Base-by-base conservation (phyloP, 2,329 filamentous ascomycete genomes). In the Plectosphaerella plurivora region DNA sequence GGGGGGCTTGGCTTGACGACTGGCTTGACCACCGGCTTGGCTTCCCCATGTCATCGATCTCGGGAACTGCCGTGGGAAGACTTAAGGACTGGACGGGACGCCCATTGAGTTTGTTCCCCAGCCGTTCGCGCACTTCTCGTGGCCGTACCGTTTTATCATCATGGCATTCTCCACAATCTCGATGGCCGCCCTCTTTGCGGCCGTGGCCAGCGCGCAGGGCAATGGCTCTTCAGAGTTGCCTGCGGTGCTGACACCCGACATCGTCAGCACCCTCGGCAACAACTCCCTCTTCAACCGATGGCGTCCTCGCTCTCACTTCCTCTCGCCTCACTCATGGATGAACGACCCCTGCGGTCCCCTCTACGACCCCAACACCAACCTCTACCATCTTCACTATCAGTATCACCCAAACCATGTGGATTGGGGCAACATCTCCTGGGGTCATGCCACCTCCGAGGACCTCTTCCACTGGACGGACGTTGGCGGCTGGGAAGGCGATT, bases 341-440 rank as follows among this genome's bases (percentile, higher is more conserved):
- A 85, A 84, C 55, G 84, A 87, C 58, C 83, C 83, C 1, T 87
- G 87, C 65, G 84, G 84, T 59, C 74, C 84, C 69, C 83, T 85
- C 55, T 63, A 76, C 6, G 81, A 85, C 55, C 50, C 55, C 39
- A 71, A 66, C 3, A 72, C 82, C 51, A 82, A 81, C 5, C 70
- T 73, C 0, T 88, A 79, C 65, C 84, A 87, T 61, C 58, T 86
- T 2, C 87, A 87, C 65, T 88, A 87, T 59, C 84, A 87, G 61
- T 83, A 75, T 70, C 67, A 67, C 45, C 55, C 55, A 12, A 56
- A 54, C 50, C 74, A 61, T 2, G 65, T 68, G 8, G 72, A 78
- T 1, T 77, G 65, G 70, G 82, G 81, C 2, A 82, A 84, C 54
- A 78, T 86, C 60, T 82, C 86, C 59, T 87, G 84, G 84, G 84